Conservation (phyloP, 2,329 filamentous ascomycete species). For the Cladosporium phlei region DNA sequence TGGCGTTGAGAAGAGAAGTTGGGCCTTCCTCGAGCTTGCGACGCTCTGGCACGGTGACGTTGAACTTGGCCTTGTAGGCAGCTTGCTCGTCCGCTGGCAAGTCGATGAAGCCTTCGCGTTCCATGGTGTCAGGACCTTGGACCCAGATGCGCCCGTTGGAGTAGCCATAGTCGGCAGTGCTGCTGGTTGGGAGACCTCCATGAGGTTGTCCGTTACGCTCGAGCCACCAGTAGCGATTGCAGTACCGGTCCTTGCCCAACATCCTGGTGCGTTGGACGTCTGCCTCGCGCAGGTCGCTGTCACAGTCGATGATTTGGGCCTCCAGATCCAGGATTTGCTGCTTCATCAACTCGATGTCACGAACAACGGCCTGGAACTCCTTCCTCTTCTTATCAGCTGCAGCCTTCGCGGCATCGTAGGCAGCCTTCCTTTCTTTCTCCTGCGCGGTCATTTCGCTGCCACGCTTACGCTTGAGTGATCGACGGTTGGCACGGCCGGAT, state of each 20-base stretch:
- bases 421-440: constrained; percentile 59
- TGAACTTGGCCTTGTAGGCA: constrained; percentile 71
- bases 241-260: constrained; percentile 91
- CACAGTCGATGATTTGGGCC: constrained; percentile 75
- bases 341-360: constrained; percentile 85
- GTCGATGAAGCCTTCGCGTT: constrained; percentile 81
- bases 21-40: constrained; percentile 80
- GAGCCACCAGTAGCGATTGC: constrained; percentile 99
- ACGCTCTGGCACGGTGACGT: constrained; percentile 78
- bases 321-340: constrained; percentile 75
- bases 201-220: constrained; percentile 98
- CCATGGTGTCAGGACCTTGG: constrained; percentile 86
- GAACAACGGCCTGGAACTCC: constrained; percentile 79
- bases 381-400: constrained; percentile 65
- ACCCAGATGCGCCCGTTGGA: constrained; percentile 96
- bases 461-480: constrained; percentile 42
- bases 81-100: constrained; percentile 64
- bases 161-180: constrained; percentile 79
- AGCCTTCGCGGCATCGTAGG: constrained; percentile 40
- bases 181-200: constrained; percentile 78
- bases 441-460: constrained; percentile 51
- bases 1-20: constrained; percentile 70
- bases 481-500: constrained; percentile 1
- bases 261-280: constrained; percentile 87
- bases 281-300: constrained; percentile 89